These are phyloP conservation scores for Pyrenochaeta sp. DNA, from an alignment of 2,329 filamentous ascomycete genomes.

Conservation along the genomic window DNA sequence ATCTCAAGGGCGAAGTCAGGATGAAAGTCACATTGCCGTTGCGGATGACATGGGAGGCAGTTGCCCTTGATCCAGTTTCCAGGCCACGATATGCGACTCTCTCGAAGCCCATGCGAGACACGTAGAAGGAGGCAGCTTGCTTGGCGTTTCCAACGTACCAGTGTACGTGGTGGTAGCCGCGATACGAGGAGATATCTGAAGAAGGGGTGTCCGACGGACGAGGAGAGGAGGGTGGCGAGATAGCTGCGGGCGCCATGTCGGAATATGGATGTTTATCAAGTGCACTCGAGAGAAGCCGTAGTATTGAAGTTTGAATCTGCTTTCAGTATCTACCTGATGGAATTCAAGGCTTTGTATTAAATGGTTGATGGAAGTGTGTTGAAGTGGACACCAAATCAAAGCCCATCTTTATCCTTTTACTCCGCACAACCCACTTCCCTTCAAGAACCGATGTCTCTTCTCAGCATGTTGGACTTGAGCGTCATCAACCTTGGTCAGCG, in stretches of 20 bases:
- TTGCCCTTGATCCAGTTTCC: slow-evolving; percentile 82
- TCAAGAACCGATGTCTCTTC: slow-evolving; percentile 28
- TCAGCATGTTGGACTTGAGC: slow-evolving; percentile 21
- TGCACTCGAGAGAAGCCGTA: not conserved
- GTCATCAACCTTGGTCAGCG: slow-evolving; percentile 19
- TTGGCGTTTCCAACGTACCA: slow-evolving; percentile 99
- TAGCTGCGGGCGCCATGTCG: slow-evolving; percentile 44
- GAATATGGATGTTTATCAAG: not conserved
- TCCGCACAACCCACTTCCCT: slow-evolving; percentile 23
- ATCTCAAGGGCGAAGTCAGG: slow-evolving; percentile 79
- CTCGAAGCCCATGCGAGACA: slow-evolving; percentile 84
- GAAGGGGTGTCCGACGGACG: slow-evolving; percentile 26
- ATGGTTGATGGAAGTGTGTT: not conserved
- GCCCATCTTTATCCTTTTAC: slow-evolving; percentile 28
- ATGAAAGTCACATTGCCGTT: slow-evolving; percentile 83
- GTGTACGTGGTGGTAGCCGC: slow-evolving; percentile 89
- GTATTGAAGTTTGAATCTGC: not conserved
- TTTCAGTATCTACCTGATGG: not conserved
- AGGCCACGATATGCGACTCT: slow-evolving; percentile 84
- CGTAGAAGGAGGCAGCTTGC: slow-evolving; percentile 90
- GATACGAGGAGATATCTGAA: slow-evolving; percentile 63
- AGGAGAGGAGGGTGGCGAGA: slow-evolving; percentile 54
- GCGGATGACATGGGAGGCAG: slow-evolving; percentile 83
- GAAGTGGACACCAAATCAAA: slow-evolving; percentile 6
- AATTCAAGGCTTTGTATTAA: not conserved